Evolutionary conservation across 2,329 filamentous ascomycete species (phyloP), one percentile per base, ranked within the genome.

Genomic region (Dothiorella sarmentorum): DNA sequence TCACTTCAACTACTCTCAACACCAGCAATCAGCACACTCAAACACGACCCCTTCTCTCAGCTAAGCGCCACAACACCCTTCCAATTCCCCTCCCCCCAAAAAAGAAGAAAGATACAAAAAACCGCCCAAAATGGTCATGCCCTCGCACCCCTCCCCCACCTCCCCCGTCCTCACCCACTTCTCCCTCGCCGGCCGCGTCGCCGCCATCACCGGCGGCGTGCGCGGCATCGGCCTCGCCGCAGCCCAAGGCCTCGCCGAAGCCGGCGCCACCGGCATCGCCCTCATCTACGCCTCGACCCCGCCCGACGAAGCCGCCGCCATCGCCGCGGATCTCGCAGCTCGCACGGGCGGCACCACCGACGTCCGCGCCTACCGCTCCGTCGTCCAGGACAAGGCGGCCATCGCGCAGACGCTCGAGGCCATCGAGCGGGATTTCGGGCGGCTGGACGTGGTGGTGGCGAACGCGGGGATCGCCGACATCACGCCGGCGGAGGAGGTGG

Each of bases 361-460:
- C n/a, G 63, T 64, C 4, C 60, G 63, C 55, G 63, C 64, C 4
- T 67, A 65, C 62, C 40, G 64, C 7, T 61, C 61, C 6, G 40
- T 51, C 1, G 65, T 67, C 1, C 47, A 61, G 10, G 59, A 63
- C 24, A 59, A 59, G 22, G 63, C 60, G 0, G 59, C 61, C n/a
- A 63, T 67, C 38, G 43, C 45, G 6, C 47, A 47, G 5, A 55
- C 47, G 31, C 31, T 59, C 15, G 37, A 37, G n/a, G 24, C 18
- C 13, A 22, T 61, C 24, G 59, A 44, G 18, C 10, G 20, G 17
- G 59, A 62, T 17, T 61, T 62, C 22, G 60, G 60, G 3, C 40
- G 43, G 17, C 44, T 62, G 31, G 61, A 62, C 22, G 47, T 62
- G 27, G 44, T 59, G 6, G 56, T 62, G 11, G 53, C 61, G 26